Base-by-base conservation (phyloP, 441 rosid species). In the Pelargonium fulgidum region DNA sequence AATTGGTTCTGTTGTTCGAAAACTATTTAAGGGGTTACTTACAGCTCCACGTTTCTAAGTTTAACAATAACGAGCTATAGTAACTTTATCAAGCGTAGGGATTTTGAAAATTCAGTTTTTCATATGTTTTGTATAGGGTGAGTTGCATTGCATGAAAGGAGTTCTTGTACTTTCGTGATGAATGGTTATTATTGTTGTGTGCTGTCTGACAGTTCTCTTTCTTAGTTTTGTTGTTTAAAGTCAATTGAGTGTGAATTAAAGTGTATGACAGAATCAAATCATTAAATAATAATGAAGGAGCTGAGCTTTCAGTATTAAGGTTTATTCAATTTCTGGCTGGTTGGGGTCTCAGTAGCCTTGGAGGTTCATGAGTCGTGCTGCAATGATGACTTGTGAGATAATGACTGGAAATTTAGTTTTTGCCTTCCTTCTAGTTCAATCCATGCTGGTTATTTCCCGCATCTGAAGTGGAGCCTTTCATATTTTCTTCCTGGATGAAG, bases 1-100 rank as follows among this genome's bases (percentile, higher is more conserved):
- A 84, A 71, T 33, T 64, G 44, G 39, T 69, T 22, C 24, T 48
- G 13, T 26, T 62, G 67, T 66, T 7, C 6, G 45, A 48, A 29
- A 61, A 8, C 45, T 58, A n/a, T n/a, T n/a, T n/a, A n/a, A n/a
- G n/a, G n/a, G n/a, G n/a, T n/a, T n/a, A n/a, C n/a, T n/a, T n/a
- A n/a, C n/a, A n/a, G n/a, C n/a, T n/a, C n/a, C n/a, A n/a, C n/a
- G n/a, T n/a, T n/a, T n/a, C n/a, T n/a, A n/a, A n/a, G n/a, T n/a
- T n/a, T n/a, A n/a, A n/a, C n/a, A n/a, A n/a, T n/a, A n/a, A n/a
- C n/a, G n/a, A n/a, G n/a, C n/a, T n/a, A n/a, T n/a, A n/a, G n/a
- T n/a, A n/a, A n/a, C n/a, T n/a, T n/a, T n/a, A n/a, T n/a, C n/a
- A n/a, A n/a, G n/a, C 45, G 10, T 3, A 44, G 24, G 17, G 66